Percentiles rank a stretch among this genome's conserved stretches.
Evolutionary conservation across 257 asterid genomes (phyloP).

Genomic region (Scutellaria barbata): DNA sequence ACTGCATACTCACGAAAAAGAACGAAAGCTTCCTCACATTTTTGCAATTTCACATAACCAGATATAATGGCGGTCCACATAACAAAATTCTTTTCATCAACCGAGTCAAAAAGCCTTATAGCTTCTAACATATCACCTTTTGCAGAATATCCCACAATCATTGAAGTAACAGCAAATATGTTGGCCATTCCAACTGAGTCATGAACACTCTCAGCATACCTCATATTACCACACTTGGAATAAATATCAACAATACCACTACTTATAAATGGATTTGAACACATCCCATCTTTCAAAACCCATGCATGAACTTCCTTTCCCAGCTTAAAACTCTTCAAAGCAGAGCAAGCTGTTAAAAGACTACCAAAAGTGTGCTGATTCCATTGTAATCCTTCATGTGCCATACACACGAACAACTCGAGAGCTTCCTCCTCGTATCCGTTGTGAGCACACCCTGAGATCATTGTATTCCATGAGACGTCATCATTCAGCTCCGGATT

Average conservation of each 20-base stretch:
- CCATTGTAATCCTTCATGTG: constrained; percentile 53
- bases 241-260: constrained; percentile 80
- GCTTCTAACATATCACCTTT: constrained; percentile 67
- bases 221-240: constrained; percentile 69
- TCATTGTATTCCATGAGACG: constrained; percentile 89
- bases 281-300: constrained; percentile 65
- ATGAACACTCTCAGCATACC: constrained; percentile 58
- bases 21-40: constrained; percentile 63
- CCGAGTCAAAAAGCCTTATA: constrained; percentile 63
- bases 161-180: constrained; percentile 57
- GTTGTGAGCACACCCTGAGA: constrained; percentile 68
- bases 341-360: constrained; percentile 65
- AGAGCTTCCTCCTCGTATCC: constrained; percentile 66
- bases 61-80: constrained; percentile 78
- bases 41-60: constrained; percentile 66
- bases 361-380: constrained; percentile 69
- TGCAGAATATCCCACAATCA: constrained; percentile 78
- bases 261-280: constrained; percentile 61
- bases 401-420: constrained; percentile 62
- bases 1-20: constrained; percentile 63
- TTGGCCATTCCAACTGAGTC: constrained; percentile 43
- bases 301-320: constrained; percentile 83
- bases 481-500: constrained; percentile 59
- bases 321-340: constrained; percentile 57
- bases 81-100: constrained; percentile 61